These are phyloP conservation scores for Endocarpon pusillum DNA, from an alignment of 495 filamentous ascomycete species.

Conservation along the genomic window DNA sequence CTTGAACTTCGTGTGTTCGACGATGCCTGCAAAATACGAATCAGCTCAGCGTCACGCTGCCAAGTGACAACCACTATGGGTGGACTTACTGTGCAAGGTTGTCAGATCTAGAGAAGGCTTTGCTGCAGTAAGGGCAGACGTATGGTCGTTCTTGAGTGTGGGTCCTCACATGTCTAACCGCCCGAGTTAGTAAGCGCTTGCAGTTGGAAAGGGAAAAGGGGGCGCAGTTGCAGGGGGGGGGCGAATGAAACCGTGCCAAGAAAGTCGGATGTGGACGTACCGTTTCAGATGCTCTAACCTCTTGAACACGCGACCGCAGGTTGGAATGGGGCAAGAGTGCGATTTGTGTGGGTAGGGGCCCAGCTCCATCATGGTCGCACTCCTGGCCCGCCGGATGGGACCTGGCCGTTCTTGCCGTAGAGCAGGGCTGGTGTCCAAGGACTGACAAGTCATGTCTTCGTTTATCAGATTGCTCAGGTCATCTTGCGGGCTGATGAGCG, in stretches of 20 bases:
- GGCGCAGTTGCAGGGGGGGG: too few species aligned
- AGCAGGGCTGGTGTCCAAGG: constrained; percentile 41
- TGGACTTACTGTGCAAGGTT: constrained; percentile 93
- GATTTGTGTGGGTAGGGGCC: constrained; percentile 95
- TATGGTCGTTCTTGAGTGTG: constrained; percentile 99
- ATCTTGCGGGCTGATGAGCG: constrained; percentile 42
- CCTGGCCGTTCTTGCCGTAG: constrained; percentile 45
- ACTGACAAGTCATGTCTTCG: constrained; percentile 40
- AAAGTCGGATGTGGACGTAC: constrained; percentile 43
- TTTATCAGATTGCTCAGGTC: constrained; percentile 49
- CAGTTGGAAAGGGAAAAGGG: too few species aligned
- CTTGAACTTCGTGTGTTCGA: constrained; percentile 75
- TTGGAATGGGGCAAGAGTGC: constrained; percentile 96
- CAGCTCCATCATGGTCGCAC: constrained; percentile 90
- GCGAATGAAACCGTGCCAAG: too few species aligned
- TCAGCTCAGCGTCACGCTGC: constrained; percentile 15
- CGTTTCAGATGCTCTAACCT: constrained; percentile 96
- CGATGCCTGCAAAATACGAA: constrained; percentile 61
- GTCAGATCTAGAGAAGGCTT: constrained; percentile 94
- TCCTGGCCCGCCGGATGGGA: constrained; percentile 77
- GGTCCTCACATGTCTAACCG: constrained; percentile 83
- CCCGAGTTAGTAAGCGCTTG: constrained; percentile 40
- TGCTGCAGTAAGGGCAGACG: constrained; percentile 90
- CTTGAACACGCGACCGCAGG: constrained; percentile 95
- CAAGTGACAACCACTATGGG: constrained; percentile 10